Base-by-base conservation (phyloP, 768 basidiomycete species). In the Podaxis sp. region DNA sequence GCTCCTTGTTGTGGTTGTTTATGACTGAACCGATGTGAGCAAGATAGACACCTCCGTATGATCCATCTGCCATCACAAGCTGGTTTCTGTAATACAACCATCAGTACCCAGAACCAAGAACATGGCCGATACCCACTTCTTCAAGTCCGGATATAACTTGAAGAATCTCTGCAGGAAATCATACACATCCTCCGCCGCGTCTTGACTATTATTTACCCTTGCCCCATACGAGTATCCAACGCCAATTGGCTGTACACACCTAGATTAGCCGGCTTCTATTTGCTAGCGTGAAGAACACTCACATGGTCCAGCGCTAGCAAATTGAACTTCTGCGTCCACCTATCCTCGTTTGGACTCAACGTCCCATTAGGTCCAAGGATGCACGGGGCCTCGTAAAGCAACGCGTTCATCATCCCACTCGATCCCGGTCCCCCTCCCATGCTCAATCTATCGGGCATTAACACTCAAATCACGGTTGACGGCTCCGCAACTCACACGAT, bases 151-250 rank as follows among this genome's bases (percentile, higher is more conserved):
- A 59, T 65, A 72, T 4, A 75, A 56, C 9, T 46, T 61, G 66
- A 68, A 74, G 64, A 76, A 75, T 57, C 73, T 75, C 57, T 76
- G 74, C 22, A 77, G 48, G 57, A 77, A 78, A 64, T 75, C 76
- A 59, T 76, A 77, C 12, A 71, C 72, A 63, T 76, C 76, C 24
- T 65, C 46, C 1, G 75, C 76, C 2, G 73, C 74, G 44, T 51
- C 65, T 0, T 69, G 69, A 52, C 73, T 75, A 48, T 71, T 74
- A 65, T 75, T 74, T 11, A 76, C 73, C n/a, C 22, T 52, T 4
- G 66, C 66, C 0, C 76, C 76, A 63, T 75, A 77, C 2, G 76
- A 78, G 36, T 71, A 73, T 2, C 76, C 76, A 2, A 68, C 74
- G 7, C 73, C 74, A 22, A 75, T 68, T 28, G 74, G 76, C 74